Percentiles rank a stretch among this genome's conserved stretches.
Evolutionary conservation across 176 grass and related monocot species (phyloP).

Genomic region (Coix lacrymajobi): DNA sequence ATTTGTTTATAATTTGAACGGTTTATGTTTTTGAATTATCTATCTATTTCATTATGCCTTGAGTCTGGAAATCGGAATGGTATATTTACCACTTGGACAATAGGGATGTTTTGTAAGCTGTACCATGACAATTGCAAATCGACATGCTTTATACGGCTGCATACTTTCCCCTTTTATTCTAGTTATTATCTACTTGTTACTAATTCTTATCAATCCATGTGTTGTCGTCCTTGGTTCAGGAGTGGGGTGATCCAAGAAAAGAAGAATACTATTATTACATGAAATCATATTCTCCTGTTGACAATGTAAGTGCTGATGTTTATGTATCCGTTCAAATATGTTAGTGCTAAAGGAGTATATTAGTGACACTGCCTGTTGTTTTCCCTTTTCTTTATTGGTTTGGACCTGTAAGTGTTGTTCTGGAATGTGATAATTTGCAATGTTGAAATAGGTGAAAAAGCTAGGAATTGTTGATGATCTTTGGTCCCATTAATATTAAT

Average conservation of each 20-base stretch:
- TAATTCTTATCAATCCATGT: neutral
- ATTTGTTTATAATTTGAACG: neutral
- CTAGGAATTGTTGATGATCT: neutral
- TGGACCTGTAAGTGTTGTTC: neutral
- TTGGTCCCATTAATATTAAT: neutral
- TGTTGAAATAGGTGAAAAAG: neutral
- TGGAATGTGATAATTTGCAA: neutral
- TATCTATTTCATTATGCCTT: neutral
- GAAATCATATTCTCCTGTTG: slow-evolving; percentile 95
- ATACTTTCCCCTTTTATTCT: neutral
- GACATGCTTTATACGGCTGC: neutral
- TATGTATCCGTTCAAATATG: neutral
- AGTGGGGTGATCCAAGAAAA: slow-evolving; percentile 93
- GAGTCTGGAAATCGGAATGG: neutral
- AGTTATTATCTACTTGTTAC: neutral
- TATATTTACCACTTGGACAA: neutral
- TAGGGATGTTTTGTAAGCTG: neutral
- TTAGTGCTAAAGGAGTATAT: neutral
- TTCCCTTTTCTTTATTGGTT: neutral
- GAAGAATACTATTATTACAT: slow-evolving; percentile 94
- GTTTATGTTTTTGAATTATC: neutral
- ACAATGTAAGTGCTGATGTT: slow-evolving; percentile 58
- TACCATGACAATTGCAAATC: neutral
- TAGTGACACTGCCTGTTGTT: neutral
- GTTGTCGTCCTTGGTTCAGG: slow-evolving; percentile 45